Percentiles rank a stretch among this genome's conserved stretches.
Evolutionary conservation across 108 stramenopile species (phyloP).

Genomic region (Schizochytrium sp.): DNA sequence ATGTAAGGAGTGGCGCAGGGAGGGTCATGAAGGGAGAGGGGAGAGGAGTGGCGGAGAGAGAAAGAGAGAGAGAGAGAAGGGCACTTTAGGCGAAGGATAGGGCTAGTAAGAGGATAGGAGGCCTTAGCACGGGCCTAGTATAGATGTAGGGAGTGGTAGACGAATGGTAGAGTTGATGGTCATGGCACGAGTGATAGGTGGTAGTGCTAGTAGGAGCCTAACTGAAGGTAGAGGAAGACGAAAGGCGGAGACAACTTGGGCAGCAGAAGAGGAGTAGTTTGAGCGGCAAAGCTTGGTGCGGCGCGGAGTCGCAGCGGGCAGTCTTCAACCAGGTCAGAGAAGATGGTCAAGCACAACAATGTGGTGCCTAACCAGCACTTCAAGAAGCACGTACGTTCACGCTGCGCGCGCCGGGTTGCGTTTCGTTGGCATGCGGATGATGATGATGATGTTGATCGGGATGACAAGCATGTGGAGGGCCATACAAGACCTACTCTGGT

Average conservation of each 20-base stretch:
- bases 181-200: too few species aligned
- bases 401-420: neutral
- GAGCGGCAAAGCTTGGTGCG: neutral
- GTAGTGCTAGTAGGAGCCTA: too few species aligned
- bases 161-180: too few species aligned
- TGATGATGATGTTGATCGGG: neutral
- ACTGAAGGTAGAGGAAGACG: too few species aligned
- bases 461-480: neutral
- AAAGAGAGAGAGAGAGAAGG: neutral
- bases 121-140: too few species aligned
- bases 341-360: constrained; percentile 98
- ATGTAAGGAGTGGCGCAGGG: neutral
- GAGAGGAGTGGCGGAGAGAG: neutral
- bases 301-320: constrained; percentile 4
- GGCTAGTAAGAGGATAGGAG: too few species aligned
- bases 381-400: constrained; percentile 86
- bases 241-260: neutral
- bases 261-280: neutral
- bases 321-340: neutral
- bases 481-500: too few species aligned
- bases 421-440: neutral
- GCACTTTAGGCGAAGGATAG: neutral
- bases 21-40: neutral
- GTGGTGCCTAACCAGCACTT: constrained; percentile 97
- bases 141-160: too few species aligned